A percentile compares a stretch with the other conserved stretches of the same genome.
phyloP scores from a whole-genome alignment of 2,329 filamentous ascomycete genomes.

The Claviceps sorghi region DNA sequence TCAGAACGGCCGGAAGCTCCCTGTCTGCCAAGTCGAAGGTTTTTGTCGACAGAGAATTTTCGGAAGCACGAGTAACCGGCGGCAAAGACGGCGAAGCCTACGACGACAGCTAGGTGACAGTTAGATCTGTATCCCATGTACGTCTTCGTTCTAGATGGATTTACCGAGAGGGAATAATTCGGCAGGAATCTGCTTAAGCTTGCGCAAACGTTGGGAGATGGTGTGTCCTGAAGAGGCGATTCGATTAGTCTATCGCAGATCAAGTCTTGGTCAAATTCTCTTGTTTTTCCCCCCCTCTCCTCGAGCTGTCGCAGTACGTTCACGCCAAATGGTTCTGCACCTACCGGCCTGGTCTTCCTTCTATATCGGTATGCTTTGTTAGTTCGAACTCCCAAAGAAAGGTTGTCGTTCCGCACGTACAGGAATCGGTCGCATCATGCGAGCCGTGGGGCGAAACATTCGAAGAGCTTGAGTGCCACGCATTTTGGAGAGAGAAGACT shows the following conservation, averaged over 20 bases:
- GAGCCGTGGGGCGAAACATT: slow-evolving; percentile 51
- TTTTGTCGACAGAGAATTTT: slow-evolving; percentile 84
- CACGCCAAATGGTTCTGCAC: slow-evolving; percentile 19
- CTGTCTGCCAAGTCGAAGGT: slow-evolving; percentile 71
- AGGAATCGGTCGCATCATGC: slow-evolving; percentile 57
- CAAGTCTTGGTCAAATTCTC: neutral
- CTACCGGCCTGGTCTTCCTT: slow-evolving; percentile 54
- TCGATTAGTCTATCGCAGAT: neutral
- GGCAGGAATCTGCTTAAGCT: slow-evolving; percentile 76
- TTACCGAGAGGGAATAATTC: slow-evolving; percentile 92
- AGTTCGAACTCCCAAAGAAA: slow-evolving; percentile 10
- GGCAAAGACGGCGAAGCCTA: slow-evolving; percentile 68
- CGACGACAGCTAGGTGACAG: slow-evolving; percentile 54
- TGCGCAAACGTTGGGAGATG: slow-evolving; percentile 85
- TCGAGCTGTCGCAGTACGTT: neutral
- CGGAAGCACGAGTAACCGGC: slow-evolving; percentile 67
- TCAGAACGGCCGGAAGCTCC: slow-evolving; percentile 26
- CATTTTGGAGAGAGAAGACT: slow-evolving; percentile 32
- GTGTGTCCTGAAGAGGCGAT: slow-evolving; percentile 58
- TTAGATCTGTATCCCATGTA: neutral
- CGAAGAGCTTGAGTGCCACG: slow-evolving; percentile 49
- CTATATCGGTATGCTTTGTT: slow-evolving; percentile 24
- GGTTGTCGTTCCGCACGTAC: slow-evolving; percentile 31
- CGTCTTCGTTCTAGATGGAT: neutral
- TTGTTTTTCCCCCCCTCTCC: neutral